Base-by-base conservation (phyloP, 2,329 filamentous ascomycete species). In the Fusarium sambucinum region DNA sequence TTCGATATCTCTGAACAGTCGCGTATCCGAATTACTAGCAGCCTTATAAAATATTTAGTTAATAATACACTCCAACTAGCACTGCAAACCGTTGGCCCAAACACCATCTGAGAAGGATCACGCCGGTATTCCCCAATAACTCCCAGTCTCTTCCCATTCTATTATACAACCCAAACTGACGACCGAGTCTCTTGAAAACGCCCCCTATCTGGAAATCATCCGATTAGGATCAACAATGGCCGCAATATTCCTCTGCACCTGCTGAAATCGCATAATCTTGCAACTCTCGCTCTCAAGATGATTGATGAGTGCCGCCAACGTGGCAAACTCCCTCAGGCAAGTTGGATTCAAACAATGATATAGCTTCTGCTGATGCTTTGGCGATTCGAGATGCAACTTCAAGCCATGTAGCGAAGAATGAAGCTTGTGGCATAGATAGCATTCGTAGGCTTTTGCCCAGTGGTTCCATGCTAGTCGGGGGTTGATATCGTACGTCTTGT, bases 321-420 rank as follows among this genome's bases (percentile, higher is more conserved):
- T 78, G 52, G 69, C 80, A 58, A 83, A 84, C 11, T 84, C 75
- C 23, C 48, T 67, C 1, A 46, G 12, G 51, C 81, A 84, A n/a
- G 5, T 5, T 0, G 16, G 21, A 2, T 80, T 78, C 1, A 79
- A 79, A 35, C 81, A 84, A 60, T 82, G 79, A 55, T 83, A 83
- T 11, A 82, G 58, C 0, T 63, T 60, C 57, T 81, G 71, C 48
- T 79, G 77, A 53, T 83, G 69, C 9, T 46, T 76, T 0, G 83
- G 78, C 1, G 87, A 90, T 45, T 80, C 81, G 3, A 90, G 73
- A 66, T 91, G 88, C 47, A 80, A 75, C 47, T 84, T 84, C 7
- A 90, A 77, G 0, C 70, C 66, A 0, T 41, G 7, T 0, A 79
- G 55, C 0, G 46, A 60, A 1, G 25, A 46, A 63, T 87, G 89